Base-by-base conservation (phyloP, 169 alveolate species). In the Amoebophrya sp. region DNA sequence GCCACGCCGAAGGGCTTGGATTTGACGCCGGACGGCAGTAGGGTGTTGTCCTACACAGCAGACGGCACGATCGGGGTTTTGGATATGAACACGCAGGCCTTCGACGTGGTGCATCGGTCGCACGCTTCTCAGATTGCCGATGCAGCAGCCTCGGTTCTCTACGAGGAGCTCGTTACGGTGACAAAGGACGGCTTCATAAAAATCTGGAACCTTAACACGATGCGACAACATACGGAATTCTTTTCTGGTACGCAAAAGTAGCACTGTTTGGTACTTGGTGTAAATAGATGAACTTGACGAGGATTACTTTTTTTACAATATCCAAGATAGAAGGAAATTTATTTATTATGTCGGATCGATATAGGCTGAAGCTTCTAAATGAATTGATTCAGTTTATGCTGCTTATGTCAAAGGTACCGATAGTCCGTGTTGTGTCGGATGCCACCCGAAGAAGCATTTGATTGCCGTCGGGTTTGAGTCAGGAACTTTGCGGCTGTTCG, bases 1-100 rank as follows among this genome's bases (percentile, higher is more conserved):
- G 97, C 97, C 38, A 95, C 96, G 26, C 96, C 96, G 36, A 94
- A 95, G 41, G 93, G 97, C n/a, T 96, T 97, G 0, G 99, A 97
- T 89, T 95, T 96, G 12, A 95, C 97, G 23, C 94, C 94, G 47
- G 98, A 96, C 94, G 97, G 98, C 10, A 93, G 95, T 41, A 95
- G 95, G 92, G 95, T 97, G 12, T 95, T 96, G 34, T 96, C 98
- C 96, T 97, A 98, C 10, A 96, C 98, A 90, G 93, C 95, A 0
- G 96, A 96, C 90, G 97, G 99, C 14, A 93, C 96, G 47, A 93
- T 97, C 34, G 98, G 98, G 40, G 93, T 96, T 18, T 93, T 96
- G 38, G 97, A 96, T 94, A 95, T 96, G 26, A 93, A 96, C 89
- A 95, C 93, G 65, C 95, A 97, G 93, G 95, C 96, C 47, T 96